phyloP scores from a whole-genome alignment of 768 basidiomycete species.

The Rhodotorula babjevae region DNA sequence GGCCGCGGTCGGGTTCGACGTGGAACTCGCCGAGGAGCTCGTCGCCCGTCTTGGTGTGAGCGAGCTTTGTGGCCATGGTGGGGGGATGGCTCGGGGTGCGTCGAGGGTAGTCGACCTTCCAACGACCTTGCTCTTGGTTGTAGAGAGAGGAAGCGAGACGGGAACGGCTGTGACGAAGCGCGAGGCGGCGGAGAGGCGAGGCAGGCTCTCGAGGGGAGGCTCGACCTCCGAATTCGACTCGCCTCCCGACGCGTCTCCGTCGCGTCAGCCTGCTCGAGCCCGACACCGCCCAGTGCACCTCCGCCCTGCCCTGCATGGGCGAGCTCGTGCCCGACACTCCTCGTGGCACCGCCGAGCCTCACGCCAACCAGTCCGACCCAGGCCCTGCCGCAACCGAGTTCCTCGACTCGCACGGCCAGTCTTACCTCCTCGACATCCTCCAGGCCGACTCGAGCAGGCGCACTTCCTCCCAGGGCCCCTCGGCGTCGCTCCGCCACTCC shows the following conservation, averaged over 20 bases:
- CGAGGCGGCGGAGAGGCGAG: no score
- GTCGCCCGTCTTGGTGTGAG: background rate
- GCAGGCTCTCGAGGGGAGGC: no score
- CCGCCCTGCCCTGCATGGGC: background rate
- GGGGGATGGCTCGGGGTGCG: no score
- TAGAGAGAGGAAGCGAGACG: no score
- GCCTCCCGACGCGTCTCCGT: background rate
- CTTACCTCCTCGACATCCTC: background rate
- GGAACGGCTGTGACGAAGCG: no score
- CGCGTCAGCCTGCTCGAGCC: no score
- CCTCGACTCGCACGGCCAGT: background rate
- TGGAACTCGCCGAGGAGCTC: slow-evolving; percentile 53
- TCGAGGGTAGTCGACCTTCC: background rate
- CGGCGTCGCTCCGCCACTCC: no score
- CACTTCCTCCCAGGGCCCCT: background rate
- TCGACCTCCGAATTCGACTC: no score
- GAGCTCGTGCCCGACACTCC: slow-evolving; percentile 8
- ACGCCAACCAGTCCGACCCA: no score
- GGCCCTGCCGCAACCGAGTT: background rate
- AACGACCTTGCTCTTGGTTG: no score
- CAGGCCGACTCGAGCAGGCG: no score
- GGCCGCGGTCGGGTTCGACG: slow-evolving; percentile 61
- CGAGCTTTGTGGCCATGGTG: background rate
- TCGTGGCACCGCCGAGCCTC: background rate
- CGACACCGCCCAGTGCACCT: no score